These are phyloP conservation scores for Lophiotrema nucula DNA, from an alignment of 495 filamentous ascomycete genomes.

Conservation along the genomic window DNA sequence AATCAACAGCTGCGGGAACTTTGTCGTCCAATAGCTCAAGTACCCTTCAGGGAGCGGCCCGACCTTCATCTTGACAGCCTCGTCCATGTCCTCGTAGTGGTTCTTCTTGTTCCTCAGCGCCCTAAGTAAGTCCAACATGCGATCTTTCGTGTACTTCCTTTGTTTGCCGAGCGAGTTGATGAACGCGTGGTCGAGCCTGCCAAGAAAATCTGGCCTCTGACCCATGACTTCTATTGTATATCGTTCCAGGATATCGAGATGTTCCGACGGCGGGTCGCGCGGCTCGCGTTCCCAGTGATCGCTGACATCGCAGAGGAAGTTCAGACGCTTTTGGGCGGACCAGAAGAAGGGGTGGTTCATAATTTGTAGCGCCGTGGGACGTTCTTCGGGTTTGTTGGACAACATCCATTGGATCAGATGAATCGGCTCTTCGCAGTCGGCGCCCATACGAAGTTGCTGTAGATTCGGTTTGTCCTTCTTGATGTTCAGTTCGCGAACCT, in stretches of 20 bases:
- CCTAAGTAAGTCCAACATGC: constrained; percentile 80
- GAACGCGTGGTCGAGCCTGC: constrained; percentile 71
- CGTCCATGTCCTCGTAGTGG: constrained; percentile 49
- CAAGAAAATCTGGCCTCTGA: constrained; percentile 66
- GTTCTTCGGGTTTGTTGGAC: constrained; percentile 61
- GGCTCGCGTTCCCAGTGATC: constrained; percentile 93
- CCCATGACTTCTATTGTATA: constrained; percentile 55
- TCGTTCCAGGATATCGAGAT: constrained; percentile 63
- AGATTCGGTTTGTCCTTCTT: constrained; percentile 80
- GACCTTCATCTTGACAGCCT: constrained; percentile 41
- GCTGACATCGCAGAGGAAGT: constrained; percentile 88
- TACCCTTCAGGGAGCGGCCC: constrained; percentile 76
- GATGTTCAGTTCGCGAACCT: constrained; percentile 95
- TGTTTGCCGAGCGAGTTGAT: constrained; percentile 88
- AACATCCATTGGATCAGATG: constrained; percentile 87
- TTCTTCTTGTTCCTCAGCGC: constrained; percentile 85
- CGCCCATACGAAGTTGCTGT: constrained; percentile 68
- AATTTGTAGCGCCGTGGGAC: constrained; percentile 69
- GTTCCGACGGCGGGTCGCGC: constrained; percentile 69
- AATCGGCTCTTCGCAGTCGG: constrained; percentile 80
- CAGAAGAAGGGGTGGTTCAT: constrained; percentile 97
- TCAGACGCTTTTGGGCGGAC: constrained; percentile 78
- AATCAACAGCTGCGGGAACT: constrained; percentile 82
- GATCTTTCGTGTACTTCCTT: constrained; percentile 84
- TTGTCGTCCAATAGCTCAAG: constrained; percentile 75